Evolutionary conservation across 2,329 filamentous ascomycete genomes (phyloP).

Genomic region (Neonectria faginata): DNA sequence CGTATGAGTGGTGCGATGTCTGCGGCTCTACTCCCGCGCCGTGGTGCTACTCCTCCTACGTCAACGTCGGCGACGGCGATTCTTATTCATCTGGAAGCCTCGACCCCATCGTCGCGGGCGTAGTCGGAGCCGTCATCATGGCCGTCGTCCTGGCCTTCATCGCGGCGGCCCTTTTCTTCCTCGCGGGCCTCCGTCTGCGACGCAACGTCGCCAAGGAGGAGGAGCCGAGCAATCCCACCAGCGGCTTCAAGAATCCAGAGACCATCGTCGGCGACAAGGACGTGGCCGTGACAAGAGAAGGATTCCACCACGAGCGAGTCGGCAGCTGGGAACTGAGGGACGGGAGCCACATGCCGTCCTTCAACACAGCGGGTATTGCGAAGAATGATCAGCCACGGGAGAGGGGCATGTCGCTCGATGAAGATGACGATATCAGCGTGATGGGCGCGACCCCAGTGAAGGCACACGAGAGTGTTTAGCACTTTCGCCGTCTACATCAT

Average conservation of each 20-base stretch:
- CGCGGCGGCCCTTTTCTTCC: conserved; percentile 47
- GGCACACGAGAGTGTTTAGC: conserved; percentile 54
- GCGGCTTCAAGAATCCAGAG: conserved; percentile 59
- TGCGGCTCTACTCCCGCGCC: conserved; percentile 51
- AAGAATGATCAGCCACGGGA: conserved; percentile 40
- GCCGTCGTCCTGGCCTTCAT: conserved; percentile 52
- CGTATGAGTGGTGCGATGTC: conserved; percentile 58
- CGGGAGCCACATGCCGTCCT: conserved; percentile 25
- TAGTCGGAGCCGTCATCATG: conserved; percentile 59
- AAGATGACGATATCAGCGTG: conserved; percentile 51
- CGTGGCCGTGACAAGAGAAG: conserved; percentile 54
- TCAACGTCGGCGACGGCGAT: background rate
- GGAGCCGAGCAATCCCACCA: conserved; percentile 30
- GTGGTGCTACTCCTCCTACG: conserved; percentile 51
- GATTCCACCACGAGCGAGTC: conserved; percentile 57
- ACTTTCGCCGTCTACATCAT: background rate
- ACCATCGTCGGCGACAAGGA: conserved; percentile 60
- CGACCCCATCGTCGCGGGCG: conserved; percentile 56
- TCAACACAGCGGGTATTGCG: conserved; percentile 37
- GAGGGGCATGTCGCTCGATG: conserved; percentile 39
- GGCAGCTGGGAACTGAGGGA: conserved; percentile 63
- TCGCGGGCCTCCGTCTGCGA: conserved; percentile 51
- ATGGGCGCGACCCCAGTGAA: conserved; percentile 53
- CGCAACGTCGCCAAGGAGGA: conserved; percentile 32
- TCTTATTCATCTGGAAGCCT: conserved; percentile 31